Conservation (phyloP, 1,284 basidiomycete species). For the Cystobasidium pallidum region DNA sequence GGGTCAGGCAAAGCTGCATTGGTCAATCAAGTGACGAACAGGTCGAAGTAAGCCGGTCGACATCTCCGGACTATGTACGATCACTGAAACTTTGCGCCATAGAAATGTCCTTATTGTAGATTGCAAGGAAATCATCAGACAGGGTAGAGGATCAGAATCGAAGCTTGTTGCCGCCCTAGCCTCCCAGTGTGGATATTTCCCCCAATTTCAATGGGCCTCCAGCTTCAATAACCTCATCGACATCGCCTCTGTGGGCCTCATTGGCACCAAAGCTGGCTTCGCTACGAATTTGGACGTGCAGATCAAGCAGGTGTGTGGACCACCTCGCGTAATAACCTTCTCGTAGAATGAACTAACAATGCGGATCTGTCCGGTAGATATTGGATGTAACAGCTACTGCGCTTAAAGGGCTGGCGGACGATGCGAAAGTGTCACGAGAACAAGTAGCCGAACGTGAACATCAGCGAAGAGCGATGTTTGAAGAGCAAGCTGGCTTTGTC, state of each 20-base stretch:
- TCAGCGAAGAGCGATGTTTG: conserved; percentile 46
- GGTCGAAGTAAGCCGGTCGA: conserved; percentile 40
- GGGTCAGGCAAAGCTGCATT: conserved; percentile 85
- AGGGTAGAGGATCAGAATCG: conserved; percentile 67
- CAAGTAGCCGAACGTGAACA: conserved; percentile 28
- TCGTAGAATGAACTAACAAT: not conserved
- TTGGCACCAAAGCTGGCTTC: conserved; percentile 93
- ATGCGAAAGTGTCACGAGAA: conserved; percentile 51
- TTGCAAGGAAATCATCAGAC: conserved; percentile 73
- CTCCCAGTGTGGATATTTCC: conserved; percentile 77
- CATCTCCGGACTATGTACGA: not conserved
- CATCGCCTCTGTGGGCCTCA: conserved; percentile 86
- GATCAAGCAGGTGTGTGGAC: conserved; percentile 63
- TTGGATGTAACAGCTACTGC: conserved; percentile 77
- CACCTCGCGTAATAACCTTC: not conserved
- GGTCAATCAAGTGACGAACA: conserved; percentile 62
- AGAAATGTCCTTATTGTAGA: conserved; percentile 79
- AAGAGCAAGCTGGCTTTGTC: conserved; percentile 44
- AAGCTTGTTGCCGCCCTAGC: conserved; percentile 72
- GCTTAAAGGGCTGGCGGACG: conserved; percentile 66
- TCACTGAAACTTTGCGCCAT: conserved; percentile 20
- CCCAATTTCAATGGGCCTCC: conserved; percentile 54
- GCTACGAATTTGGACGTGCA: conserved; percentile 82
- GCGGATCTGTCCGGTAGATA: conserved; percentile 60
- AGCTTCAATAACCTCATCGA: conserved; percentile 76